Evolutionary conservation across 75 land plant species (phyloP), one percentile per base, ranked within the genome.

Genomic region (Cryptomeria japonica): DNA sequence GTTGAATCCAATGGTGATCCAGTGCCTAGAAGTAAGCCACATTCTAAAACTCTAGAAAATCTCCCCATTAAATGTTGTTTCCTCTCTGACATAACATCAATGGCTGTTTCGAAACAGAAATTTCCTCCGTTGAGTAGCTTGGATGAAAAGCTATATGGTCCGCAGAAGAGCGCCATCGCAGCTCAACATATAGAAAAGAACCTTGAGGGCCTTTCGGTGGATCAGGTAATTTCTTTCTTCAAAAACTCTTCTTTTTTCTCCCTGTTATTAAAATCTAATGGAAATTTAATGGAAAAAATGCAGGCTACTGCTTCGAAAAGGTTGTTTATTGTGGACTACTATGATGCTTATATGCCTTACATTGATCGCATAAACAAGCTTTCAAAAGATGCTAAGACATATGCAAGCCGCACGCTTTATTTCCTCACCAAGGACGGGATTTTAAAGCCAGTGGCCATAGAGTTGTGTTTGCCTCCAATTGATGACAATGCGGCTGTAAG

Each of bases 401-500:
- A 95, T 87, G 96, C 94, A 41, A 64, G 94, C 0, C 87, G 96
- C 41, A 95, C 96, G 15, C 18, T 96, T 28, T 88, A 93, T 46
- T 93, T 92, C 87, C 83, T 93, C 80, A 87, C 88, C 42, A 78
- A 87, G 0, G 93, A 91, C 46, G 90, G 92, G 1, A 87, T 89
- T 16, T 56, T 96, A 80, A 92, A 79, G 56, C 97, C 96, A 15
- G 25, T 95, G 28, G 96, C 94, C 31, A 96, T 96, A 39, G 97
- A 96, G 86, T 51, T 95, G n/a, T 91, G 97, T 88, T 73, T 93
- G 70, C 94, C 95, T 34, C 91, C 90, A 79, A 88, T 88, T 12
- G 86, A 88, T 25, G 89, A 84, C 13, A 78, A 55, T 34, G 90
- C 92, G 3, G 87, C 90, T 1, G 87, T 90, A 0, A 93, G 91